Evolutionary conservation across 768 basidiomycete genomes (phyloP), one percentile per base, ranked within the genome.

Genomic region (Termitomyces sp.): DNA sequence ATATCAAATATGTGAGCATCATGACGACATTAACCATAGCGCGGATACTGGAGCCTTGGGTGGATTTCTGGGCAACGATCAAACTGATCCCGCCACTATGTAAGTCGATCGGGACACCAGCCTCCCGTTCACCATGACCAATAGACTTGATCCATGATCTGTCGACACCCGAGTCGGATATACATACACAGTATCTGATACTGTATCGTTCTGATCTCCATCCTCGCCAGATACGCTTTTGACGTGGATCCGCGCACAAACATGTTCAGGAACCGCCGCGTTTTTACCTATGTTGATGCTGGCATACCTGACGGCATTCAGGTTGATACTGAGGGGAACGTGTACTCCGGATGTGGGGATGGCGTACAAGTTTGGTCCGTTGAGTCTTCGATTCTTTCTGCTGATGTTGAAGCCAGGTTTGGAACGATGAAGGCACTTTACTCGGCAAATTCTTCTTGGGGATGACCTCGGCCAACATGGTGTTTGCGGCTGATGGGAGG

Each of bases 221-320:
- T 23, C 9, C 6, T 34, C 50, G 32, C 32, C 61, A 90, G 86
- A 38, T 89, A 89, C 62, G 82, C 79, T 6, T 90, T 79, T 62
- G 86, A 90, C 63, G 83, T 91, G 25, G 82, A 87, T 62, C 69
- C 77, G 11, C 70, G 61, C 27, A 81, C 81, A 0, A 77, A 82
- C 37, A 68, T 75, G 4, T 85, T 89, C 65, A 65, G 47, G 45
- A 83, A 89, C 63, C 78, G 86, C 19, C 79, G 87, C 5, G 77
- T 88, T 17, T 86, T 90, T 61, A 85, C 87, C 0, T 89, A 82
- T 61, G 65, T 72, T 6, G 88, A 89, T 59, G 75, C 84, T n/a
- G 88, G 87, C 1, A 70, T 84, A 31, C 81, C 87, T 6, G 87
- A 90, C 58, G 88, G 88, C 11, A 68, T 89, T 10, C 82, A 85